phyloP scores from a whole-genome alignment of 805 yeast species.

The Teunomyces funiuensis region DNA sequence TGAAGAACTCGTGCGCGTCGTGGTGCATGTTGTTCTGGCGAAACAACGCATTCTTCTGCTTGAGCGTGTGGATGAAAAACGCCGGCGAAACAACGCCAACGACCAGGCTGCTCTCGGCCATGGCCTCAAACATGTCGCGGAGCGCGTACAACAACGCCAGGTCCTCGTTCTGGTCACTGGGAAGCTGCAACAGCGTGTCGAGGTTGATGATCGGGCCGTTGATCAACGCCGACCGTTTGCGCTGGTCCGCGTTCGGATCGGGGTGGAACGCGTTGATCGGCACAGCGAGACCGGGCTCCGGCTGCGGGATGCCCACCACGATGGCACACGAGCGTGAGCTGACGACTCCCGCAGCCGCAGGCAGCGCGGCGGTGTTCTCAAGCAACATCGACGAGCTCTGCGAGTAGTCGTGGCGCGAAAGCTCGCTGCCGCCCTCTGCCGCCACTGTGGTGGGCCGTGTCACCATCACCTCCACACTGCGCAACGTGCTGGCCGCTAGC shows the following conservation, averaged over 20 bases:
- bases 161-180: constrained; percentile 30
- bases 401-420: constrained; percentile 23
- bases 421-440: constrained; percentile 11
- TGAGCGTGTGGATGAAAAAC: constrained; percentile 69
- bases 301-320: constrained; percentile 39
- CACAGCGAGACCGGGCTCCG: constrained; percentile 31
- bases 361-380: constrained; percentile 16
- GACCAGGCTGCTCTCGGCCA: constrained; percentile 65
- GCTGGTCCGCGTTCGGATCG: constrained; percentile 58
- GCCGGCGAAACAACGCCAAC: constrained; percentile 86
- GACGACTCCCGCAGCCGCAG: constrained; percentile 20
- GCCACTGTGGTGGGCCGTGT: constrained; percentile 31
- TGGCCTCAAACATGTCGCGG: constrained; percentile 82
- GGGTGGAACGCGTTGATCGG: constrained; percentile 42
- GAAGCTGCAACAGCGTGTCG: constrained; percentile 60
- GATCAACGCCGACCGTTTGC: constrained; percentile 74
- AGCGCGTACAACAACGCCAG: constrained; percentile 52
- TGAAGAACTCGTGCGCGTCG: constrained; percentile 96
- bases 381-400: constrained; percentile 36
- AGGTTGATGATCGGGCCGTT: constrained; percentile 83
- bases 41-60: constrained; percentile 80
- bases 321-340: constrained; percentile 32
- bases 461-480: constrained; percentile 31
- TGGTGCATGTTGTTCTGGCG: constrained; percentile 89
- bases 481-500: constrained; percentile 21